Evolutionary conservation across 176 grass and related monocot species (phyloP).

Genomic region (Oropetium thomaeum): DNA sequence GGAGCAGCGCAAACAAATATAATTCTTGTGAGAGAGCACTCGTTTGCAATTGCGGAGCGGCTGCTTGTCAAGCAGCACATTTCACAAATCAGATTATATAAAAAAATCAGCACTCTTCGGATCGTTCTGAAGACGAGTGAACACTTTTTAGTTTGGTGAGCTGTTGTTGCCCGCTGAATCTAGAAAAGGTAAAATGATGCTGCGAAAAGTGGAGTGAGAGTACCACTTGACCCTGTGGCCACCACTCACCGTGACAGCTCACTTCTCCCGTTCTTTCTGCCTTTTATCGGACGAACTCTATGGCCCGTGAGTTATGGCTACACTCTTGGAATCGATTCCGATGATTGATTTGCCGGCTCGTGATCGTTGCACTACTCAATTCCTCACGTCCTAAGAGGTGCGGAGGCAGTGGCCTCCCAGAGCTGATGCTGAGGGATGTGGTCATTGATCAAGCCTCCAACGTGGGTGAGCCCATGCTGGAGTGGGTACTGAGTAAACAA

Average conservation of each 20-base stretch:
- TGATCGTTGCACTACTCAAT: neutral
- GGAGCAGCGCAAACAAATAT: neutral
- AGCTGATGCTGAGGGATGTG: neutral
- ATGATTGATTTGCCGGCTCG: neutral
- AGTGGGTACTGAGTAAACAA: neutral
- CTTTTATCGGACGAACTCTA: slow-evolving; percentile 13
- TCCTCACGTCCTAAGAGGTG: neutral
- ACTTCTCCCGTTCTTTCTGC: slow-evolving; percentile 14
- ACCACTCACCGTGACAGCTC: slow-evolving; percentile 30
- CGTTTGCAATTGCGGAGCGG: neutral
- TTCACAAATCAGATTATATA: neutral
- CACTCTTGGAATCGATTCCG: slow-evolving; percentile 51
- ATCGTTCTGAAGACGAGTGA: neutral
- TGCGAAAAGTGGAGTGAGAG: slow-evolving; percentile 24
- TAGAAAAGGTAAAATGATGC: slow-evolving; percentile 8
- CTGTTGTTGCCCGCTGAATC: slow-evolving; percentile 25
- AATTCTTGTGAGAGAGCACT: neutral
- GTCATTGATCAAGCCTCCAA: neutral
- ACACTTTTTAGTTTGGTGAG: neutral
- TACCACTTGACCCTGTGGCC: slow-evolving; percentile 7
- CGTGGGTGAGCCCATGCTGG: slow-evolving; percentile 12
- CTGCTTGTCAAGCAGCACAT: neutral
- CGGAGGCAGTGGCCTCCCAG: neutral
- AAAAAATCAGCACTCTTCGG: neutral
- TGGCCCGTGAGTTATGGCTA: neutral